Evolutionary conservation across 768 basidiomycete species (phyloP).

Genomic region (Suillus spraguei): DNA sequence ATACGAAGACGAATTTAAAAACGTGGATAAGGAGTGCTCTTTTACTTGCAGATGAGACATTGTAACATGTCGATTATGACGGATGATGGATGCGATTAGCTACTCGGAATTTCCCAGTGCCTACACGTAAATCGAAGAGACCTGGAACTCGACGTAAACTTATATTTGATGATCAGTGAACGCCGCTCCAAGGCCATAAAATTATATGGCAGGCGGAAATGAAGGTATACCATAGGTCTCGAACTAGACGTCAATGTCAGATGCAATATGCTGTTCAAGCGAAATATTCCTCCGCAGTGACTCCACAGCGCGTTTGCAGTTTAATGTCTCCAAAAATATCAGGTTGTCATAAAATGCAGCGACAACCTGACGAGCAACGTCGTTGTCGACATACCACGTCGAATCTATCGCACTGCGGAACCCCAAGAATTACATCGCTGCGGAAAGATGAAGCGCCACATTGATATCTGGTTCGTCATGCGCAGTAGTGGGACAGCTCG

Average conservation of each 20-base stretch:
- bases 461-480: conserved; percentile 18
- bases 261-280: conserved; percentile 10
- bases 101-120: no score
- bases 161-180: background rate
- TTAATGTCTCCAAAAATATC: background rate
- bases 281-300: conserved; percentile 1
- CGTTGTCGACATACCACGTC: conserved; percentile 21
- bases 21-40: conserved; percentile 25
- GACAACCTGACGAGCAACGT: background rate
- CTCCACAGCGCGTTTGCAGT: conserved; percentile 3
- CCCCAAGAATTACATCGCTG: conserved; percentile 24
- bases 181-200: background rate
- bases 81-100: no score
- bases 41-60: conserved; percentile 13
- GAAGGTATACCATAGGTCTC: background rate
- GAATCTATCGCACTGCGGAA: conserved; percentile 25
- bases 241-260: conserved; percentile 6
- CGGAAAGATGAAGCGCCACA: conserved; percentile 24
- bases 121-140: background rate
- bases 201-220: no score
- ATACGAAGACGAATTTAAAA: conserved; percentile 16
- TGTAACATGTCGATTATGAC: no score
- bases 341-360: conserved; percentile 7
- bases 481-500: conserved; percentile 26
- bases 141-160: no score